Evolutionary conservation across 1,139 yeast species (phyloP).

Genomic region (Yamadazyma taylorii): DNA sequence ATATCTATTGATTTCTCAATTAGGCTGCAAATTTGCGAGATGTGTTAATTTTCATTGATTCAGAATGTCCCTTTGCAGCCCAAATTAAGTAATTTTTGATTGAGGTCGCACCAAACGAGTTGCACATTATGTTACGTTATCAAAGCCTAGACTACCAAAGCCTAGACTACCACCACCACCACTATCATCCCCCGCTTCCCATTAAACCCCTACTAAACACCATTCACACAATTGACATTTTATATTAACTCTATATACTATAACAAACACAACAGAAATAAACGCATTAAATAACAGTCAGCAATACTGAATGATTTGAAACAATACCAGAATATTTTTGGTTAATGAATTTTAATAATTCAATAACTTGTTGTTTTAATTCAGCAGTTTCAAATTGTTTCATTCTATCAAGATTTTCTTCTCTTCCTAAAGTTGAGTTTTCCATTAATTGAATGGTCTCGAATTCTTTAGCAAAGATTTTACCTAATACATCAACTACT

Average conservation of each 20-base stretch:
- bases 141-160: too few species aligned
- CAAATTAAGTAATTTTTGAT: slow-evolving; percentile 21
- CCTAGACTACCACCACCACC: too few species aligned
- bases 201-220: too few species aligned
- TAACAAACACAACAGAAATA: slow-evolving; percentile 1
- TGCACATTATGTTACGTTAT: too few species aligned
- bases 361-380: slow-evolving; percentile 62
- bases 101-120: too few species aligned
- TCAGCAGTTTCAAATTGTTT: slow-evolving; percentile 77
- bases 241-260: slow-evolving; percentile 1
- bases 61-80: slow-evolving; percentile 19
- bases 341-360: slow-evolving; percentile 73
- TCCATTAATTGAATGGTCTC: slow-evolving; percentile 68
- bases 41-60: slow-evolving; percentile 9
- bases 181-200: too few species aligned
- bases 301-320: slow-evolving; percentile 55
- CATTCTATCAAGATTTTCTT: slow-evolving; percentile 71
- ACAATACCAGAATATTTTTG: slow-evolving; percentile 61
- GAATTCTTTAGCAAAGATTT: slow-evolving; percentile 70
- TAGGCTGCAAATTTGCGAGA: slow-evolving; percentile 2
- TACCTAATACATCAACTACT: slow-evolving; percentile 66
- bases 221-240: too few species aligned
- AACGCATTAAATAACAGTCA: slow-evolving; percentile 39
- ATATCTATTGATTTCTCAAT: too few species aligned
- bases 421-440: slow-evolving; percentile 80